phyloP scores from a whole-genome alignment of 768 basidiomycete genomes.

The Rhodotorula babjevae region DNA sequence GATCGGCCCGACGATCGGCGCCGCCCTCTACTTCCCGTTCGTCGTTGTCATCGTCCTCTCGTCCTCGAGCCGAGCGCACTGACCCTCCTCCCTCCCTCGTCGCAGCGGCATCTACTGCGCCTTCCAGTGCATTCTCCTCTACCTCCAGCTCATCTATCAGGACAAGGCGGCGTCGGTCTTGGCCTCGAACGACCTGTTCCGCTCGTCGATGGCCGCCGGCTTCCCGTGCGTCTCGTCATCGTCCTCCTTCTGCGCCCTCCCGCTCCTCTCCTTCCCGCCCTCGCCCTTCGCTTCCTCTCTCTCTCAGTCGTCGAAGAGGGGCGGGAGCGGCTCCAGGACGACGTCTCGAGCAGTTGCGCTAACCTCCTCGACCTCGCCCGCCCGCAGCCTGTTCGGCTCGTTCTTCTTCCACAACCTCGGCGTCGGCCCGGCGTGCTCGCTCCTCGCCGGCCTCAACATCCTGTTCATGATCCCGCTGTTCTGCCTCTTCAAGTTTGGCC shows the following conservation, averaged over 20 bases:
- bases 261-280: background rate
- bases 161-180: conserved; percentile 43
- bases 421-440: conserved; percentile 44
- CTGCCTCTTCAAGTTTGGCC: conserved; percentile 3
- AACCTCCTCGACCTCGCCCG: too few species aligned
- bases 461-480: conserved; percentile 44
- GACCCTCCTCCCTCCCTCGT: background rate
- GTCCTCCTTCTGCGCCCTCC: too few species aligned
- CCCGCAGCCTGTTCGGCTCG: conserved; percentile 41
- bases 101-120: background rate
- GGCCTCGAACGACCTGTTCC: conserved; percentile 47
- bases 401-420: conserved; percentile 45
- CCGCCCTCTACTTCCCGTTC: conserved; percentile 29
- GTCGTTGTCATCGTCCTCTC: background rate
- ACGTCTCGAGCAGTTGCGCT: background rate
- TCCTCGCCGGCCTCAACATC: conserved; percentile 45
- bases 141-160: conserved; percentile 36
- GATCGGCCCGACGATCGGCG: conserved; percentile 36
- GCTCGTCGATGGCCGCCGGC: conserved; percentile 43
- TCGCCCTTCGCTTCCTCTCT: background rate
- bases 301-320: too few species aligned
- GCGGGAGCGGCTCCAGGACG: too few species aligned
- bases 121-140: conserved; percentile 30
- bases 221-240: conserved; percentile 25
- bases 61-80: too few species aligned